Base-by-base conservation (phyloP, 108 stramenopile species). In the Asterionellopsis glacialis region DNA sequence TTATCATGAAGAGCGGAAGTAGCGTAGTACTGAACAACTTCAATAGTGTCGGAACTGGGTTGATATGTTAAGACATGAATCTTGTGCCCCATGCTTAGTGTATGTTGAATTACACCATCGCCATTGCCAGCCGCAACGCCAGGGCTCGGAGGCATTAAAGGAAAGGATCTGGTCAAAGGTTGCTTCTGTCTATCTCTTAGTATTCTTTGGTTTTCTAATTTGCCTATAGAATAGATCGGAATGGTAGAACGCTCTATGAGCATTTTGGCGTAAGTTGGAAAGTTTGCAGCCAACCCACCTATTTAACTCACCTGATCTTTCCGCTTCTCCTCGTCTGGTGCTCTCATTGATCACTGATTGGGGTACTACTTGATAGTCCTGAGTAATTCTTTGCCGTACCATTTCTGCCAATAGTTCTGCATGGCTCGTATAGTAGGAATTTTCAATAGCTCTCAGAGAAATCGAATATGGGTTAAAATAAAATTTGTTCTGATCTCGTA, bases 351-450 rank as follows among this genome's bases (percentile, higher is more conserved):
- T 68, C 22, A 84, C 83, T 28, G 53, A 50, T 26, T 55, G 50
- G 9, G 91, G 81, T 12, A 95, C 86, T 56, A 94, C 74, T 69
- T 95, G 95, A 62, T 67, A 94, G 67, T 93, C 91, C 65, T 80
- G 80, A n/a, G 67, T 70, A 11, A 90, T 58, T 10, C 95, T 68
- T 59, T 93, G 93, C 41, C 90, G 69, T 26, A 98, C 89, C 85
- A 95, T 80, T 58, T 98, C 95, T 63, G 77, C 68, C 25, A 99
- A 44, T 10, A 96, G 71, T 26, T 95, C 95, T 16, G 57, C 63
- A 63, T 92, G 88, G 27, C 70, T 82, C n/a, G 68, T 66, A 57
- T 87, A 91, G 47, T 81, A 57, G 9, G 79, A 84, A 28, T 77
- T 77, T 43, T 91, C 83, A 60, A 92, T 81, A 48, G 83, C 84